Conservation (phyloP, 768 basidiomycete species). For the Tulasnella sp. region DNA sequence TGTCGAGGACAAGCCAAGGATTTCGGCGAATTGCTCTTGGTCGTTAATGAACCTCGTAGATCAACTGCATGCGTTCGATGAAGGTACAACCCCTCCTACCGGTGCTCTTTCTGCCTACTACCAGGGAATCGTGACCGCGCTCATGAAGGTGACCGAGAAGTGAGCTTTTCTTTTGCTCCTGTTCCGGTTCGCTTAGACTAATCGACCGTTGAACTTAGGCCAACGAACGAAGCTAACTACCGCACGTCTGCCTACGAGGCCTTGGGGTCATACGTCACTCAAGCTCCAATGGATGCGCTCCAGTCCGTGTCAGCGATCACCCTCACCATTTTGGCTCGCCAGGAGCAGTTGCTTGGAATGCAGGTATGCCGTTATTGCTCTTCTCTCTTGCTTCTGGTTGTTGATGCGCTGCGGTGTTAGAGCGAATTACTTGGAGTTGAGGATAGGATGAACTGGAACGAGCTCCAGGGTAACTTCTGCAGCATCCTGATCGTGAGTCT, state of each 20-base stretch:
- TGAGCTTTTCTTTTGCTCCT: conserved; percentile 38
- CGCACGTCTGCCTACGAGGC: conserved; percentile 96
- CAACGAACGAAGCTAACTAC: conserved; percentile 85
- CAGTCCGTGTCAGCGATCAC: conserved; percentile 76
- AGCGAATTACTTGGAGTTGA: conserved; percentile 93
- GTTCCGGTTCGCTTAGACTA: conserved; percentile 20
- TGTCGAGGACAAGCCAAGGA: conserved; percentile 73
- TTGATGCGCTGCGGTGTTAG: conserved; percentile 38
- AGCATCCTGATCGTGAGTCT: conserved; percentile 74
- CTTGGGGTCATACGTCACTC: conserved; percentile 78
- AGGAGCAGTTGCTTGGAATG: conserved; percentile 81
- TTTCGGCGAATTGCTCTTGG: conserved; percentile 93
- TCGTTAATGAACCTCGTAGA: conserved; percentile 93
- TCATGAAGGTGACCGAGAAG: conserved; percentile 86
- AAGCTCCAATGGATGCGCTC: conserved; percentile 75
- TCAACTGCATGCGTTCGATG: conserved; percentile 68
- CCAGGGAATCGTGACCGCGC: conserved; percentile 76
- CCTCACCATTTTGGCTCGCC: conserved; percentile 76
- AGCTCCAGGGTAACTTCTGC: conserved; percentile 93
- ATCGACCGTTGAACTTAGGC: conserved; percentile 40
- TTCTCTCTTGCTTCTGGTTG: background rate
- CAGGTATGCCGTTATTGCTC: conserved; percentile 53
- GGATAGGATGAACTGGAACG: conserved; percentile 98
- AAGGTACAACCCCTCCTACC: conserved; percentile 52
- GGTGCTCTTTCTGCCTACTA: conserved; percentile 84